Base-by-base conservation (phyloP, 2,329 filamentous ascomycete species). In the Ambrosiella beaveri region DNA sequence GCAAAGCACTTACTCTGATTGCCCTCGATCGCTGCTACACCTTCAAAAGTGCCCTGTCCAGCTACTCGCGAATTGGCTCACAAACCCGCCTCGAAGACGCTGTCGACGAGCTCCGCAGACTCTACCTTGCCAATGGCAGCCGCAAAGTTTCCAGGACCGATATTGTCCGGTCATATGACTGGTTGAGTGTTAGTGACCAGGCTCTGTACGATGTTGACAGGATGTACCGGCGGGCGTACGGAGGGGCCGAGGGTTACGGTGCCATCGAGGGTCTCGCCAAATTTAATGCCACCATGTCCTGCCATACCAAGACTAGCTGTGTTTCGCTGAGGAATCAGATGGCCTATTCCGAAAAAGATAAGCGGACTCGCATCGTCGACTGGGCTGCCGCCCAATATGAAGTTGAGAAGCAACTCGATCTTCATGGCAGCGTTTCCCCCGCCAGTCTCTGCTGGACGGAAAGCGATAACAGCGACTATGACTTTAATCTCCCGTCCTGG, bases 1-100 rank as follows among this genome's bases (percentile, higher is more conserved):
- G 77, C 1, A 75, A 78, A 35, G 79, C 79, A 15, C 71, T 85
- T 9, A 81, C 75, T 0, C 69, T 85, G 7, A 66, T 83, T 12
- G 74, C 79, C 0, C 72, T 84, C 9, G 81, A 85, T 66, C 74
- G 79, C 54, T 67, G 83, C 51, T 85, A 83, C 68, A 80, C 77
- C 47, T 79, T 85, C 69, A 83, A 83, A 66, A 72, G 73, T 52
- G 78, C 79, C 0, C 71, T 85, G 9, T 73, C 76, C 15, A 74
- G 74, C 62, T 83, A 83, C 65, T 73, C 76, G 3, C 72, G 71
- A 59, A 74, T 72, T 1, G 67, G 66, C 15, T 70, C 70, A 40
- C 68, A 68, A 9, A 65, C 70, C 38, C 71, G 75, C 9, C 72
- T 84, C 7, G 78, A 82, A 63, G 75, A 80, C 53, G 79, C 81